Percentiles rank a stretch among this genome's conserved stretches.
Conservation (phyloP, 805 yeast genomes). For the Yamadazyma takamatsuzukensis region DNA sequence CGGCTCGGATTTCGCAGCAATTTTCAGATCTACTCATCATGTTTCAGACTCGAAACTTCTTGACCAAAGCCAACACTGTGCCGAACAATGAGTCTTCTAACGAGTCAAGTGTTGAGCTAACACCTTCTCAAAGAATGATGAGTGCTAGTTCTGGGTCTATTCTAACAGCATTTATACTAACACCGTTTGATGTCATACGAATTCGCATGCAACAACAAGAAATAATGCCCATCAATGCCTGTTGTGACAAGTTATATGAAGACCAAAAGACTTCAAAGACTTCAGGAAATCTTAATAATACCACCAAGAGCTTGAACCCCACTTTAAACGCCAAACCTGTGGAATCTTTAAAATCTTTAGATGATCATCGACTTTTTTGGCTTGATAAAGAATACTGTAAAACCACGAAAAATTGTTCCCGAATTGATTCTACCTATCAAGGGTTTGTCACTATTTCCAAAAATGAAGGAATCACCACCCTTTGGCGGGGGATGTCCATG, state of each 20-base stretch:
- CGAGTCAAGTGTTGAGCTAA: too few relatives aligned
- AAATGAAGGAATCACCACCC: slow-evolving; percentile 70
- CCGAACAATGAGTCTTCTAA: too few relatives aligned
- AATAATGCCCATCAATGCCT: slow-evolving; percentile 36
- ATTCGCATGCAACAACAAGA: slow-evolving; percentile 78
- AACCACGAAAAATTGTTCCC: slow-evolving; percentile 37
- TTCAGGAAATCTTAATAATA: slow-evolving; percentile 8
- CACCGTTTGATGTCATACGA: slow-evolving; percentile 80
- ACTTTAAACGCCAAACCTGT: slow-evolving; percentile 10
- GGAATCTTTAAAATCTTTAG: slow-evolving; percentile 32
- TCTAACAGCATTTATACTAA: slow-evolving; percentile 66
- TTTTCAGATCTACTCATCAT: too few relatives aligned
- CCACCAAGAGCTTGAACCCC: slow-evolving; percentile 10
- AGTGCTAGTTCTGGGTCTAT: slow-evolving; percentile 78
- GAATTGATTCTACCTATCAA: slow-evolving; percentile 66
- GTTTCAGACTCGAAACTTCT: too few relatives aligned
- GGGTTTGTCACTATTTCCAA: slow-evolving; percentile 64
- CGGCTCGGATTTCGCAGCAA: too few relatives aligned
- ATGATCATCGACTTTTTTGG: slow-evolving; percentile 24
- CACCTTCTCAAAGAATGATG: slow-evolving; percentile 58
- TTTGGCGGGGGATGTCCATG: slow-evolving; percentile 87
- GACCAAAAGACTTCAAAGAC: too few relatives aligned
- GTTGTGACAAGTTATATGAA: too few relatives aligned
- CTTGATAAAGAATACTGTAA: slow-evolving; percentile 29
- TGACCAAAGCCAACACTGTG: too few relatives aligned